Evolutionary conservation across 2,329 filamentous ascomycete genomes (phyloP).

Genomic region (Salinomyces thailandicus): DNA sequence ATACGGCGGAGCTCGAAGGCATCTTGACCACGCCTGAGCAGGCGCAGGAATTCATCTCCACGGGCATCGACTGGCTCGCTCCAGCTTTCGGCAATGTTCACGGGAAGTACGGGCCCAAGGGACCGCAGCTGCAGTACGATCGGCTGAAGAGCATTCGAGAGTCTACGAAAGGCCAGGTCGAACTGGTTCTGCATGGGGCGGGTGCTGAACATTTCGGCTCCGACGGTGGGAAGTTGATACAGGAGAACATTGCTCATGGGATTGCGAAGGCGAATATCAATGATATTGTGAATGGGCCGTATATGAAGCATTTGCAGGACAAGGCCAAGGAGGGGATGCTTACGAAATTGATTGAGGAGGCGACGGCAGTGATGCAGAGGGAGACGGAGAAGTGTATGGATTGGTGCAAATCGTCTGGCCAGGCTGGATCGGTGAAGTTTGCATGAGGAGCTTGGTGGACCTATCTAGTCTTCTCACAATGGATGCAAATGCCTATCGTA

Average conservation of each 20-base stretch:
- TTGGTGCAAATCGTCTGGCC: background rate
- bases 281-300: constrained; percentile 45
- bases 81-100: constrained; percentile 70
- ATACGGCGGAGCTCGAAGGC: constrained; percentile 53
- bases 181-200: constrained; percentile 48
- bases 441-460: too few relatives aligned
- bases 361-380: constrained; percentile 25
- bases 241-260: constrained; percentile 45
- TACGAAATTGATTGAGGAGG: constrained; percentile 45
- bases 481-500: too few relatives aligned
- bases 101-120: constrained; percentile 58
- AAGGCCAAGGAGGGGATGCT: constrained; percentile 43
- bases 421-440: background rate
- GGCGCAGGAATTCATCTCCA: constrained; percentile 58
- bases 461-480: too few relatives aligned
- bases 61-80: constrained; percentile 63
- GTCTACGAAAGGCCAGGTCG: constrained; percentile 37
- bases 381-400: constrained; percentile 49
- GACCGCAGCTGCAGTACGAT: constrained; percentile 50
- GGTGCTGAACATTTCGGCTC: constrained; percentile 29
- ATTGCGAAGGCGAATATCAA: constrained; percentile 51
- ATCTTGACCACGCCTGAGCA: constrained; percentile 59
- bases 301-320: constrained; percentile 35
- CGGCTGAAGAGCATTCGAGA: constrained; percentile 40
- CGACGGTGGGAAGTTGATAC: constrained; percentile 33